These are phyloP conservation scores for Aspergillus fischeri DNA, from an alignment of 2,329 filamentous ascomycete species.

Conservation along the genomic window DNA sequence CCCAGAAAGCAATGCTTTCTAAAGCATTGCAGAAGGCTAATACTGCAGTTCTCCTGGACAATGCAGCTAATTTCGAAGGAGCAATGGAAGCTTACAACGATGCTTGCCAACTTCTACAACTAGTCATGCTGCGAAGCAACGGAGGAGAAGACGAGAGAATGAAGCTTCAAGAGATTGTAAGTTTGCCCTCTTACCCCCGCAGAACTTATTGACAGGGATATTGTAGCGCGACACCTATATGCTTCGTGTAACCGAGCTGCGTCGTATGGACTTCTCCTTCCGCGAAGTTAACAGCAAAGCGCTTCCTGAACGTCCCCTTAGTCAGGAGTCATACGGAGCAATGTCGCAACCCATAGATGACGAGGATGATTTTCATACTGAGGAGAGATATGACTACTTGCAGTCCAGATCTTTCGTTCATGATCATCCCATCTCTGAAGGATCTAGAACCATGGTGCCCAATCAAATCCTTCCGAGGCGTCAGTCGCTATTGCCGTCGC, in stretches of 20 bases:
- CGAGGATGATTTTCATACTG: constrained; percentile 38
- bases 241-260: constrained; percentile 80
- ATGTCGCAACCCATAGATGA: constrained; percentile 35
- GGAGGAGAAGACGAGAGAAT: constrained; percentile 75
- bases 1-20: constrained; percentile 95
- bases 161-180: constrained; percentile 90
- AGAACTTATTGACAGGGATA: background rate
- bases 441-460: constrained; percentile 21
- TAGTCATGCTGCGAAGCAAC: constrained; percentile 80
- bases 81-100: constrained; percentile 88
- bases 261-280: constrained; percentile 59
- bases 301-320: constrained; percentile 66
- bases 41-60: constrained; percentile 90
- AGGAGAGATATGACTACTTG: constrained; percentile 52
- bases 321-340: constrained; percentile 51
- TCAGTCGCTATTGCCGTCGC: constrained; percentile 37
- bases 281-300: constrained; percentile 62
- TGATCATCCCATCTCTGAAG: constrained; percentile 18
- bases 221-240: constrained; percentile 79
- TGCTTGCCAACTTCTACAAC: constrained; percentile 80
- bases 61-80: constrained; percentile 89
- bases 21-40: constrained; percentile 93
- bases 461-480: constrained; percentile 33
- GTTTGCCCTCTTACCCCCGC: constrained; percentile 31
- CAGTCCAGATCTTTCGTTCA: constrained; percentile 45